Evolutionary conservation across 371 early-diverging fungal species (phyloP), one percentile per base, ranked within the genome.

Genomic region (Basidiobolus meristosporus): DNA sequence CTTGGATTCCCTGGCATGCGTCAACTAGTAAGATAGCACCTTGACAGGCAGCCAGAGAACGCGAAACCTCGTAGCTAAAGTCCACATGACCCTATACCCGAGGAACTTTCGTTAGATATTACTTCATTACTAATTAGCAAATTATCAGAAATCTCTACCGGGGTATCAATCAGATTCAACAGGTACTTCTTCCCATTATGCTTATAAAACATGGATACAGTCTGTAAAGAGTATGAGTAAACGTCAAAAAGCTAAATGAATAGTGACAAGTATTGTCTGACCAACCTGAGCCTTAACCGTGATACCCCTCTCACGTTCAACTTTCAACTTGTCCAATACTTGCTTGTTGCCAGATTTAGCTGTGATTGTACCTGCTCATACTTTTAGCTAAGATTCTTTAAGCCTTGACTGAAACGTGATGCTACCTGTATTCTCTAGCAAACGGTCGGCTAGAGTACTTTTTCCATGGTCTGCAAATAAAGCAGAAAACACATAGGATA

Each of bases 281-380:
- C 39, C 26, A 57, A 77, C 79, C 73, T 91, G 92, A 7, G 96
- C 96, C 56, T 97, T 96, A 32, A 97, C 91, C 4, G 95, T 93
- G 40, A 96, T 93, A 14, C 96, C 97, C 22, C 96, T 67, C 50
- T 92, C 90, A 7, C 90, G 55, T 55, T 97, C 96, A 0, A 97
- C 95, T 51, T 80, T 77, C 2, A 97, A 68, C 56, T 89, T 93
- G 49, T 97, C 97, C 21, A 97, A 57, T 1, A 90, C 87, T 51
- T 92, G 93, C 43, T 84, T 82, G 47, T 91, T 86, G 16, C 77
- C 26, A 75, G 57, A 52, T 90, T 91, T 20, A 83, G 61, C 22
- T 86, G 46, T 31, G 88, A 65, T 45, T 14, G 31, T 42, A 16
- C 38, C 42, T 42, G 20, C 20, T 20, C 26, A 10, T 23, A 30